Base-by-base conservation (phyloP, 148 eudicot species). In the Heliosperma pusillum region DNA sequence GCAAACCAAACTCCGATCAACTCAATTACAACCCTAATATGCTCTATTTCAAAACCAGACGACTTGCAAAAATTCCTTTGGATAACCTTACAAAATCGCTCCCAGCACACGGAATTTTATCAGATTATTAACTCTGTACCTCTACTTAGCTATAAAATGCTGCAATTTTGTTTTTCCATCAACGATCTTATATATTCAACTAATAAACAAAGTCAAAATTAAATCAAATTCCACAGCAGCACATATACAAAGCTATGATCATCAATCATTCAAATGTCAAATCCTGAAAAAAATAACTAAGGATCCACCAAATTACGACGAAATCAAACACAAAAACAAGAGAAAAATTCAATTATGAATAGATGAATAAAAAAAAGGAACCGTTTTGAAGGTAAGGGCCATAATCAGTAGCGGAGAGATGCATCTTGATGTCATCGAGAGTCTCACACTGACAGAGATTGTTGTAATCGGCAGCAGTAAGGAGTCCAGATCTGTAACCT, bases 391-490 rank as follows among this genome's bases (percentile, higher is more conserved):
- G 98, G 67, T 91, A 91, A 64, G 95, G 87, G 0, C 93, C 98
- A 60, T 91, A 93, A 60, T 91, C 97, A 55, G 93, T 91, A 63
- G 97, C 98, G 45, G 98, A 89, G 56, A 91, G 98, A 82, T 91
- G 97, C 97, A 91, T 91, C 83, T 91, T 91, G 86, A 93, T 86
- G 64, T 93, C 98, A 61, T 93, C 98, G 0, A 93, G 88, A 66
- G 93, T 86, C 80, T 93, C 97, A 80, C 98, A 93, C 88, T 91
- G 96, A 76, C 97, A 93, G 17, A 93, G 78, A 80, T 91, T 93
- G 82, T 94, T 94, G 81, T 91, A 94, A 86, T 94, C 98, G 40
- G 98, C 87, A 62, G 97, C 92, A n/a, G 97, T 94, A 11, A 94
- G 83, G 50, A 94, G 78, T 0, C 97, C 98, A 77, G 98, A 91